Evolutionary conservation across 2,329 filamentous ascomycete species (phyloP).

Genomic region (Verticillium albo-atrum): DNA sequence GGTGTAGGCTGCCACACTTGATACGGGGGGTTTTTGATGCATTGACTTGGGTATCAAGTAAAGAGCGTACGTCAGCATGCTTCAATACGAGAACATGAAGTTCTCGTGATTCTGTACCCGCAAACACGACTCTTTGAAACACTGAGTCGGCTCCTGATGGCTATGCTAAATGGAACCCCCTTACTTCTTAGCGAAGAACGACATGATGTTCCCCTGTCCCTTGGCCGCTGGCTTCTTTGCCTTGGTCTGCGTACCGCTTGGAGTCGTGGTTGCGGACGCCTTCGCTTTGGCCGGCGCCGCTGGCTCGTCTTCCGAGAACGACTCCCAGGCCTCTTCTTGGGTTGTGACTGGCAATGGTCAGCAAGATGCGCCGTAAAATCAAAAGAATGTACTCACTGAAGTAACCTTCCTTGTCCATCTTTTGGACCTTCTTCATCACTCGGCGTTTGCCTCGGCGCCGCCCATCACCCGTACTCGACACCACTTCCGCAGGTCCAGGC

Average conservation of each 20-base stretch:
- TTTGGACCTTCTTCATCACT: constrained; percentile 82
- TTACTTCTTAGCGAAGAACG: constrained; percentile 82
- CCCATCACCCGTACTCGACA: constrained; percentile 51
- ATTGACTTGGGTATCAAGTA: too few species aligned
- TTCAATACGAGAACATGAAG: too few species aligned
- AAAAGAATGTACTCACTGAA: constrained; percentile 56
- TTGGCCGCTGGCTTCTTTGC: constrained; percentile 56
- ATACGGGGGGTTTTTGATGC: too few species aligned
- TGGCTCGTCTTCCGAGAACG: constrained; percentile 85
- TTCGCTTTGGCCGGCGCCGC: constrained; percentile 48
- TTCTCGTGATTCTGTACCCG: too few species aligned
- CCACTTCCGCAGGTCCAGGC: constrained; percentile 43
- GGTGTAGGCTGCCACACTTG: too few species aligned
- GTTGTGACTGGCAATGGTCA: constrained; percentile 62
- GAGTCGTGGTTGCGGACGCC: constrained; percentile 34
- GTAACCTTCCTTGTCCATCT: constrained; percentile 86
- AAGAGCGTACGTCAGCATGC: too few species aligned
- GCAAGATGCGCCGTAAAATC: not conserved
- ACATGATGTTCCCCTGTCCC: constrained; percentile 81
- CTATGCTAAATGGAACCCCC: not conserved
- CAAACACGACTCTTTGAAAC: too few species aligned
- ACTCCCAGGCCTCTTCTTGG: constrained; percentile 83
- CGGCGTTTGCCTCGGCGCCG: constrained; percentile 72
- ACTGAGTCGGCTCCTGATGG: too few species aligned
- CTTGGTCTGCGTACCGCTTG: constrained; percentile 42